Evolutionary conservation across 139 green algal species (phyloP), one percentile per base, ranked within the genome.

Genomic region (Gonium pectorale): DNA sequence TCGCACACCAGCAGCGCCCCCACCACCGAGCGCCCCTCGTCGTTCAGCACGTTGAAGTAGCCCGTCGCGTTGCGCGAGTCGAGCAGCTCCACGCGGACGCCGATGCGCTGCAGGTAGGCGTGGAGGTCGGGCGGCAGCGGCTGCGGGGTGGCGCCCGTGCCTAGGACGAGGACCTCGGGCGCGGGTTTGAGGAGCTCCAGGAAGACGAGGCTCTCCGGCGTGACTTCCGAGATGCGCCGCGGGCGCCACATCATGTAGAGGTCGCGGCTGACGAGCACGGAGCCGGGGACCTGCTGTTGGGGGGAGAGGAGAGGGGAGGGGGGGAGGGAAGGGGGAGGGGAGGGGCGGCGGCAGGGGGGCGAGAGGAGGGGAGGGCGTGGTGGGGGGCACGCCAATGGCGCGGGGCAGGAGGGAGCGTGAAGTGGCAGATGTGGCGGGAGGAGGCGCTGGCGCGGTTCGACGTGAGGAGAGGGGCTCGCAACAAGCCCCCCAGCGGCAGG

Each of bases 41-140:
- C 91, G 72, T 96, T 96, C 17, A 96, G 79, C 41, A 96, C 90
- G 69, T 96, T 96, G 88, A 96, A 96, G 26, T 91, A 92, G 21
- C 91, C 89, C 3, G 93, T 88, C 2, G 93, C 93, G 74, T 96
- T 96, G 33, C 86, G 81, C 41, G 91, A 94, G 80, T 96, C 90
- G 35, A 94, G 51, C 29, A 90, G 81, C 81, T 96, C 93, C 27
- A 92, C 77, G 11, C 87, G 80, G 27, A 96, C 89, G 13, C 86
- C 87, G 35, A 83, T 37, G 44, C 44, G 15, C 15, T 31, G 44
- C 35, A 96, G 74, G 49, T 86, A 89, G 0, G 79, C 70, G 0
- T 64, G 33, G 31, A 94, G 69, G 5, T 73, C n/a, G 8, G 52
- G 29, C 17, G 87, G 86, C 83, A 93, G 64, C 24, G 83, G 86